Conservation (phyloP, 164 flowering plant genomes). For the Tinospora cordifolia region DNA sequence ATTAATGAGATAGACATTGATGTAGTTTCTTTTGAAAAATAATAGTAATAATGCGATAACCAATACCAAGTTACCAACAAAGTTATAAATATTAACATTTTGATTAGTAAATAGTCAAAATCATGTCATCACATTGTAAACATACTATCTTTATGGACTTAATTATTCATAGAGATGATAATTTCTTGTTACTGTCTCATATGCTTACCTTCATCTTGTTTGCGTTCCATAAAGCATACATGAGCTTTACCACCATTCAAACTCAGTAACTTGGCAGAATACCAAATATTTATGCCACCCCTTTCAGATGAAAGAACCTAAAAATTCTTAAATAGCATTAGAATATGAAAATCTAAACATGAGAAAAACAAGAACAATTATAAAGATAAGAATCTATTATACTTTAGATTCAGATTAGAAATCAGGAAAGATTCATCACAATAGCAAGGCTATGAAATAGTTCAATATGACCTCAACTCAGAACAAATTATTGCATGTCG, state of each 20-base stretch:
- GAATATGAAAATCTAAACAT: background rate
- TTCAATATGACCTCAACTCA: background rate
- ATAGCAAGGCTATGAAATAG: background rate
- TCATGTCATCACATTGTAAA: too few species aligned
- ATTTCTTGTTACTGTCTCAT: background rate
- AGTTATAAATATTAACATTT: too few species aligned
- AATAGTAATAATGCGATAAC: too few species aligned
- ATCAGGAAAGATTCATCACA: background rate
- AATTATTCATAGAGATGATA: background rate
- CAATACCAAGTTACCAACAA: too few species aligned
- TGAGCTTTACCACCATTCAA: slow-evolving; percentile 63
- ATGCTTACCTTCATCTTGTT: slow-evolving; percentile 45
- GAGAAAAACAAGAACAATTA: background rate
- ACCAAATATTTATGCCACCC: slow-evolving; percentile 61
- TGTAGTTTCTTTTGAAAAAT: too few species aligned
- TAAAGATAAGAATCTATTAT: background rate
- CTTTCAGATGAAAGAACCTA: slow-evolving; percentile 64
- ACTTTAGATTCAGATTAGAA: background rate
- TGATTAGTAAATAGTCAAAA: too few species aligned
- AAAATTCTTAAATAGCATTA: slow-evolving; percentile 3
- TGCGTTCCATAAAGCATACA: slow-evolving; percentile 49
- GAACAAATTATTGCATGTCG: too few species aligned
- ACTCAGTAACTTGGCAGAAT: slow-evolving; percentile 52
- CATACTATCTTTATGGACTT: too few species aligned
- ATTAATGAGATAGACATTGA: too few species aligned